These are phyloP conservation scores for Infundibulicybe gibba DNA, from an alignment of 768 basidiomycete genomes.

Conservation along the genomic window DNA sequence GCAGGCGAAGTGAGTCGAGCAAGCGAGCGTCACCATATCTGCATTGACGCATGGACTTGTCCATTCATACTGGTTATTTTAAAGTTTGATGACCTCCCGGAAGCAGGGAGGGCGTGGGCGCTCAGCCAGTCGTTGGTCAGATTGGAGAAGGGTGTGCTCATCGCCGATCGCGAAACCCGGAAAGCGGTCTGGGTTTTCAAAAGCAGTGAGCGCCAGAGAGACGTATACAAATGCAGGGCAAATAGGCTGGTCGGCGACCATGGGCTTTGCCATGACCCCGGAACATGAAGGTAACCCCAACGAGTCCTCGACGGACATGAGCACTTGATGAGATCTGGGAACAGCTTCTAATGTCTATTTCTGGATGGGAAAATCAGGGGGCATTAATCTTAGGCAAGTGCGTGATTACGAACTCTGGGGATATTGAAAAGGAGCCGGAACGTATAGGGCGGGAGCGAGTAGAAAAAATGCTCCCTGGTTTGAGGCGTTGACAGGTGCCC, in stretches of 20 bases:
- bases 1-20: conserved; percentile 1
- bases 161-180: not conserved
- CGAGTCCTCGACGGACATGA: too few relatives aligned
- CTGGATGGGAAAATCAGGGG: too few relatives aligned
- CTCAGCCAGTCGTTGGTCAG: not conserved
- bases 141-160: conserved; percentile 1
- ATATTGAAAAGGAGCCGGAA: conserved; percentile 52
- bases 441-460: conserved; percentile 35
- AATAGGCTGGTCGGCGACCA: too few relatives aligned
- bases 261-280: too few relatives aligned
- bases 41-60: not conserved
- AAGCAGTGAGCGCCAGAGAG: too few relatives aligned
- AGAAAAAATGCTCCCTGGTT: conserved; percentile 47
- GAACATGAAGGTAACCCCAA: too few relatives aligned
- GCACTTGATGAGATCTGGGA: too few relatives aligned
- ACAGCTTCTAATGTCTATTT: too few relatives aligned
- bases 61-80: not conserved
- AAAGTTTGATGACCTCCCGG: not conserved
- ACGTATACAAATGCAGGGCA: too few relatives aligned
- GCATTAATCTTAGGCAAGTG: too few relatives aligned
- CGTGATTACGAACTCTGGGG: too few relatives aligned
- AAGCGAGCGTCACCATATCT: not conserved
- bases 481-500: conserved; percentile 51
- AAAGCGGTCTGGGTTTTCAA: too few relatives aligned
- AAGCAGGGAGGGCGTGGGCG: not conserved